These are phyloP conservation scores for Cercospora zeae-maydis DNA, from an alignment of 2,329 filamentous ascomycete genomes.

Conservation along the genomic window DNA sequence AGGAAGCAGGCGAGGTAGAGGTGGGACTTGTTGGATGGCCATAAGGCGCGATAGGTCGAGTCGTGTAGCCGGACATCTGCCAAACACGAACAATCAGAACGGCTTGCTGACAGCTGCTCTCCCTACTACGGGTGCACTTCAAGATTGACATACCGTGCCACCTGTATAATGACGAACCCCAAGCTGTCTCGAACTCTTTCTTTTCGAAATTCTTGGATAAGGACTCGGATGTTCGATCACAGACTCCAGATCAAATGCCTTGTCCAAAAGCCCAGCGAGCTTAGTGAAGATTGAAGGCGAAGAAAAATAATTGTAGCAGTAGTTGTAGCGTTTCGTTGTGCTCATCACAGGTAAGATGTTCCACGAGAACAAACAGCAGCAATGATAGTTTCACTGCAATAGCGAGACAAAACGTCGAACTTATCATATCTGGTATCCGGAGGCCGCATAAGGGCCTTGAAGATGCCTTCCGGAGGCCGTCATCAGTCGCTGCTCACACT, in stretches of 20 bases:
- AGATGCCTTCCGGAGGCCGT: neutral
- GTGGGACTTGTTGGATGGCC: neutral
- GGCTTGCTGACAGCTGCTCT: neutral
- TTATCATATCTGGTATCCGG: neutral
- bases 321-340: neutral
- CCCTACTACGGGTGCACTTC: neutral
- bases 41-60: neutral
- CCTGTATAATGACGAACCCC: neutral
- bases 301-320: neutral
- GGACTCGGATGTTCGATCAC: constrained; percentile 4
- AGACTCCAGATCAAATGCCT: constrained; percentile 2
- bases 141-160: neutral
- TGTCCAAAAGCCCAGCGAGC: constrained; percentile 1
- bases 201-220: constrained; percentile 2
- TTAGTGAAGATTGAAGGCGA: constrained; percentile 7
- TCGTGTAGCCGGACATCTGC: constrained; percentile 7
- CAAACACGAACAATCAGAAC: neutral
- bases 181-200: neutral
- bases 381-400: neutral
- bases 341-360: neutral
- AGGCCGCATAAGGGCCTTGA: neutral
- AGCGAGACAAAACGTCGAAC: neutral
- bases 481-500: neutral
- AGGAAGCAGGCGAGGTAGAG: neutral
- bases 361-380: neutral